Evolutionary conservation across 805 yeast genomes (phyloP).

Genomic region (Teunomyces aglyptinius): DNA sequence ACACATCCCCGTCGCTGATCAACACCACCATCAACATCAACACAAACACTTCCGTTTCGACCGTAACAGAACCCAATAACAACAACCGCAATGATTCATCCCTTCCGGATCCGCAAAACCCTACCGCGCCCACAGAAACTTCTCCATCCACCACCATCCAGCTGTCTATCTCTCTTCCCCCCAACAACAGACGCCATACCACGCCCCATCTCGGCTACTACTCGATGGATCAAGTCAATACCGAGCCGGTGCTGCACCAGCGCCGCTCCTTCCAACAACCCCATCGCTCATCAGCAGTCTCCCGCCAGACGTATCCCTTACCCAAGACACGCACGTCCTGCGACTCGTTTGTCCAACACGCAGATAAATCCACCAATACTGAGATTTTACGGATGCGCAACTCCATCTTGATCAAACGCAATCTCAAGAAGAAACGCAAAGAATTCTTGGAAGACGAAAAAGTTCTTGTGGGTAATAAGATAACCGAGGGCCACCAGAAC

Average conservation of each 20-base stretch:
- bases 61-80: not conserved
- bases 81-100: not conserved
- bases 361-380: slow-evolving; percentile 20
- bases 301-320: slow-evolving; percentile 1
- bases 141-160: not conserved
- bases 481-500: slow-evolving; percentile 90
- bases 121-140: not conserved
- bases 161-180: not conserved
- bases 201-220: slow-evolving; percentile 5
- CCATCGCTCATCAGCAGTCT: not conserved
- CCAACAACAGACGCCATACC: slow-evolving; percentile 9
- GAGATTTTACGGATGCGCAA: slow-evolving; percentile 54
- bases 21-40: slow-evolving; percentile 8
- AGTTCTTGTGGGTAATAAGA: slow-evolving; percentile 75
- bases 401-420: slow-evolving; percentile 44
- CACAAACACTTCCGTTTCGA: not conserved
- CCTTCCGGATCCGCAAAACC: too few relatives aligned
- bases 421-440: slow-evolving; percentile 39
- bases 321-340: not conserved
- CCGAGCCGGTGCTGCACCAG: not conserved
- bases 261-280: not conserved
- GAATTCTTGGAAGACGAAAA: slow-evolving; percentile 49
- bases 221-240: not conserved
- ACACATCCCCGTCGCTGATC: slow-evolving; percentile 24
- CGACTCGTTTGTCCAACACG: slow-evolving; percentile 15